A percentile compares a stretch with the other conserved stretches of the same genome.
phyloP scores from a whole-genome alignment of 164 flowering plant genomes.

The Liriodendron chinense region DNA sequence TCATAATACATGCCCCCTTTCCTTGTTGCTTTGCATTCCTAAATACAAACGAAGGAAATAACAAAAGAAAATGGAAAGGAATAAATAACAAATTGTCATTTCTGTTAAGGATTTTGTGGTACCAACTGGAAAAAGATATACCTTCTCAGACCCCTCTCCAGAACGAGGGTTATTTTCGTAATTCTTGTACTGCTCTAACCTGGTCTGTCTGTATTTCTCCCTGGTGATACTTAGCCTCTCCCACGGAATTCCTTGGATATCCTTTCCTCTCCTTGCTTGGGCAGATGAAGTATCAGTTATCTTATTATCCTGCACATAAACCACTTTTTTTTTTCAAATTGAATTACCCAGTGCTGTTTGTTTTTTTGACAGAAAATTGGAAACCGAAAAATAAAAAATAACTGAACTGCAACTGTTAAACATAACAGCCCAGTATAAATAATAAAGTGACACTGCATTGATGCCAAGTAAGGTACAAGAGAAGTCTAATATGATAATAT shows the following conservation, averaged over 20 bases:
- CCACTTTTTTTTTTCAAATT: background rate
- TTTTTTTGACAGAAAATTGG: background rate
- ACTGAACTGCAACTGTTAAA: background rate
- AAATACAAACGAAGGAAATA: background rate
- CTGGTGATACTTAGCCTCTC: conserved; percentile 71
- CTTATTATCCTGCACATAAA: conserved; percentile 41
- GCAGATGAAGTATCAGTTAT: conserved; percentile 69
- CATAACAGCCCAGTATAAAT: background rate
- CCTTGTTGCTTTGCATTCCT: conserved; percentile 58
- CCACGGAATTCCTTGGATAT: conserved; percentile 94
- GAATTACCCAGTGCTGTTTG: background rate
- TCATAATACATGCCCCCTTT: conserved; percentile 47
- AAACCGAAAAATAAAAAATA: no score
- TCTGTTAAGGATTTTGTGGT: background rate
- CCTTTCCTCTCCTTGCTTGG: conserved; percentile 72
- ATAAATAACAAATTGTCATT: background rate
- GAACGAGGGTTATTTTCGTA: conserved; percentile 78
- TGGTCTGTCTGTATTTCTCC: conserved; percentile 68
- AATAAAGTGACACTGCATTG: background rate
- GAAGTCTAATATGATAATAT: background rate
- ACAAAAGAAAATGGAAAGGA: background rate
- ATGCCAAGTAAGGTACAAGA: background rate
- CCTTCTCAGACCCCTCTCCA: conserved; percentile 73
- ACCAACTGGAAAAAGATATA: conserved; percentile 10
- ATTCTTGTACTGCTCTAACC: conserved; percentile 84